Base-by-base conservation (phyloP, 805 yeast genomes). In the Yarrowia sp. region DNA sequence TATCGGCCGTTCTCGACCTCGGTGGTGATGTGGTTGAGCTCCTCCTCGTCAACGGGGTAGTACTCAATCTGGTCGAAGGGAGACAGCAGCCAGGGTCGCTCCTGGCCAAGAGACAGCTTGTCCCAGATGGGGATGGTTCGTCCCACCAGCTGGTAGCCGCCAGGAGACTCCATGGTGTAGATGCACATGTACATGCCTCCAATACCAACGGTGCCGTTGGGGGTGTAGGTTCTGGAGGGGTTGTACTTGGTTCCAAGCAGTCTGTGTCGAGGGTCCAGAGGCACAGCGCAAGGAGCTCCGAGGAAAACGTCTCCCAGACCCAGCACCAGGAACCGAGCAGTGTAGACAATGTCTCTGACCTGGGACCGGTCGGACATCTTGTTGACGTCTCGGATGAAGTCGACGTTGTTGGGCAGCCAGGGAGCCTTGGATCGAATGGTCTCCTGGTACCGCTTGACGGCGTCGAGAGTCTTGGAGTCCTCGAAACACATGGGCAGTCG, bases 181-280 rank as follows among this genome's bases (percentile, higher is more conserved):
- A 94, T 93, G 81, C 98, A 94, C 98, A 94, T 93, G 84, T 92
- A 95, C 91, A 90, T 92, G 73, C 99, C 98, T 71, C 99, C 99
- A 76, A 95, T 88, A 75, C 99, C 99, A 70, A 94, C 98, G 43
- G 95, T 90, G 72, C 99, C 99, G 76, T 92, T 91, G 46, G 97
- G 97, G 2, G 99, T 94, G 81, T 84, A 93, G 0, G 98, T 91
- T 82, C 99, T 86, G 14, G 97, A 90, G 46, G 99, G 99, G 76
- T 94, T 94, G 80, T 94, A 95, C 79, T 94, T 94, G 38, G 97
- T 85, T 46, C 98, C 99, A 68, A 94, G 80, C 69, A 92, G 84
- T 74, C 98, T 85, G 74, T 93, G 98, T 74, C 98, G 87, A 69
- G 99, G 99, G 77, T 95, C 98, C 73, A 94, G 85, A 44, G 99